A percentile compares a stretch with the other conserved stretches of the same genome.
These are phyloP conservation scores for Trichoderma brevicompactum DNA, from an alignment of 2,329 filamentous ascomycete genomes.

Conservation along the genomic window DNA sequence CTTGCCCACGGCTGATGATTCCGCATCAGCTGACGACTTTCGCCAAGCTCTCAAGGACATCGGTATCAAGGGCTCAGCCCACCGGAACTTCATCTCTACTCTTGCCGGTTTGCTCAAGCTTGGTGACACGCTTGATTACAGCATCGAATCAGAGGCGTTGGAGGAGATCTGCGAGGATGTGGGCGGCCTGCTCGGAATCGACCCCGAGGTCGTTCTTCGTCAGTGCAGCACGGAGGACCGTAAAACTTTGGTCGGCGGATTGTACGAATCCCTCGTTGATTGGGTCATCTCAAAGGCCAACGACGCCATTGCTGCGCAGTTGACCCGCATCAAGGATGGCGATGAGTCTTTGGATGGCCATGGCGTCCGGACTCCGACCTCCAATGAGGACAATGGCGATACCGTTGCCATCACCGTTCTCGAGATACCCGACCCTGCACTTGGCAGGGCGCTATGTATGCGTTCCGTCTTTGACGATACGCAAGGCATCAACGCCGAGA, in stretches of 20 bases:
- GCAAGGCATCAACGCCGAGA: conserved; percentile 93
- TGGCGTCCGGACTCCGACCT: conserved; percentile 65
- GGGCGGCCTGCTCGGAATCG: conserved; percentile 80
- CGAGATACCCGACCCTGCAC: conserved; percentile 76
- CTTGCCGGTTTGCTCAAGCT: conserved; percentile 88
- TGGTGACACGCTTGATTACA: conserved; percentile 85
- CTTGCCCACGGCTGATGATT: conserved; percentile 89
- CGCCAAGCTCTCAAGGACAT: conserved; percentile 84
- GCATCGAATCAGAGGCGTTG: conserved; percentile 80
- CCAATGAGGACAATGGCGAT: conserved; percentile 73
- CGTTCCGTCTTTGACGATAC: conserved; percentile 90
- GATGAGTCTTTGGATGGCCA: conserved; percentile 70
- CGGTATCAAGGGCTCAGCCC: conserved; percentile 84
- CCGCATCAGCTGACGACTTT: conserved; percentile 91
- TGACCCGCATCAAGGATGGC: conserved; percentile 67
- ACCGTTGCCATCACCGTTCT: conserved; percentile 89
- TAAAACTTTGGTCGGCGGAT: conserved; percentile 76
- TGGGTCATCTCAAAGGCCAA: conserved; percentile 94
- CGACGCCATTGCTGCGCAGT: conserved; percentile 75
- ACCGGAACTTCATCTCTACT: conserved; percentile 82
- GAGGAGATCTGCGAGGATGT: conserved; percentile 91
- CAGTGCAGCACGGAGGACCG: conserved; percentile 86
- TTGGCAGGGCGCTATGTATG: conserved; percentile 88
- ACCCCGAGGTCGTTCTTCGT: conserved; percentile 77
- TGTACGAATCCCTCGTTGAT: conserved; percentile 94